phyloP scores from a whole-genome alignment of 371 early-diverging fungal species.

The Haplosporangium sp. region DNA sequence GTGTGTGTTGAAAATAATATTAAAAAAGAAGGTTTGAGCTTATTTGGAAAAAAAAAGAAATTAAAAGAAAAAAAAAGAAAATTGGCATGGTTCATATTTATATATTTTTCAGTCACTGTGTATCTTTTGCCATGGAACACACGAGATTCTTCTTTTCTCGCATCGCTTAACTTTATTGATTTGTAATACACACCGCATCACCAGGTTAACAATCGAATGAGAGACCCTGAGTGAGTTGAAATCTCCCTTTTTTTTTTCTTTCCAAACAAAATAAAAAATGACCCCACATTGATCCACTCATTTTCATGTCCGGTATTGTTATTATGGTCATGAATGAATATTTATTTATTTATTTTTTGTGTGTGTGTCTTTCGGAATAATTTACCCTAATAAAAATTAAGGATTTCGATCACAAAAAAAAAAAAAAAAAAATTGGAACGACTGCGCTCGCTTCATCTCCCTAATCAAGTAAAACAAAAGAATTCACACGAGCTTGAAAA shows the following conservation, averaged over 20 bases:
- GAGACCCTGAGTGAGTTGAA: neutral
- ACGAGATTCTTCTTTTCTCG: neutral
- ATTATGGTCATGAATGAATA: too few relatives aligned
- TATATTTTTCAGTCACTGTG: neutral
- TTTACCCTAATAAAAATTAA: too few relatives aligned
- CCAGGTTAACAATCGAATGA: too few relatives aligned
- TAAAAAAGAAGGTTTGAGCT: too few relatives aligned
- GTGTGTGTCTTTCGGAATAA: too few relatives aligned
- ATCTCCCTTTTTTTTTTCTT: too few relatives aligned
- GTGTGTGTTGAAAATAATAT: too few relatives aligned
- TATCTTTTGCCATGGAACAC: neutral
- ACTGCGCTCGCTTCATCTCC: slow-evolving; percentile 7
- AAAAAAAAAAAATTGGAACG: neutral
- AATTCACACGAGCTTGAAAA: neutral
- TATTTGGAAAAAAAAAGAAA: too few relatives aligned
- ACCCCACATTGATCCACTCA: neutral
- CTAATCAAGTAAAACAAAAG: neutral
- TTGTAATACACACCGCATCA: neutral
- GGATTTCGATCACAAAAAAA: too few relatives aligned
- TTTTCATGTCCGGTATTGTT: neutral
- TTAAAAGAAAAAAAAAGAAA: too few relatives aligned
- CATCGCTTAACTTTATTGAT: neutral
- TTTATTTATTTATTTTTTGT: neutral
- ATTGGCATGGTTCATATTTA: neutral
- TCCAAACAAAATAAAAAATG: neutral